Conservation (phyloP, 106 monocot genomes). For the Acorus calamus region DNA sequence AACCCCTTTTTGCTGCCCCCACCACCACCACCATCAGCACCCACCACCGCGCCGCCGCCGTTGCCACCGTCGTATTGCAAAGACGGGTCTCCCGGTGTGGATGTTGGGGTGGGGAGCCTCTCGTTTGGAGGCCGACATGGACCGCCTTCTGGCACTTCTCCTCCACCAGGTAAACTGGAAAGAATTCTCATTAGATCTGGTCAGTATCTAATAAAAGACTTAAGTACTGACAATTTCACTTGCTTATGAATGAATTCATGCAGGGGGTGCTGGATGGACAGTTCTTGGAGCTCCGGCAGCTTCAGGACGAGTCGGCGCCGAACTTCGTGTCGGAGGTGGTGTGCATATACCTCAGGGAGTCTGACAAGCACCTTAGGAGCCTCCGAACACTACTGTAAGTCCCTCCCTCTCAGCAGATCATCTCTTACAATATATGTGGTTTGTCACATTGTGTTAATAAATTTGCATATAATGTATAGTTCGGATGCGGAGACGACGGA, state of each 20-base stretch:
- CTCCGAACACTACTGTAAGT: constrained; percentile 26
- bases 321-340: constrained; percentile 36
- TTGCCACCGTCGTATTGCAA: background rate
- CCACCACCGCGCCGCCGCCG: background rate
- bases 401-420: background rate
- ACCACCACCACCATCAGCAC: background rate
- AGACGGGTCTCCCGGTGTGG: constrained; percentile 48
- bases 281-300: constrained; percentile 34
- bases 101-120: constrained; percentile 29
- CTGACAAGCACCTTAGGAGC: constrained; percentile 25
- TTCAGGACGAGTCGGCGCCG: constrained; percentile 35
- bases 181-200: background rate
- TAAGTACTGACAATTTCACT: too few relatives aligned
- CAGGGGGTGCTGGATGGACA: constrained; percentile 42
- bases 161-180: constrained; percentile 21
- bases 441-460: background rate
- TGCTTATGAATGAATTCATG: background rate
- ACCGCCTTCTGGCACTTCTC: constrained; percentile 16
- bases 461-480: background rate
- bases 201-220: too few relatives aligned
- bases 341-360: constrained; percentile 34
- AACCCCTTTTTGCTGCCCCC: too few relatives aligned
- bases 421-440: background rate
- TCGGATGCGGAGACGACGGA: constrained; percentile 21
- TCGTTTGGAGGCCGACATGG: constrained; percentile 25